Evolutionary conservation across 768 basidiomycete genomes (phyloP), one percentile per base, ranked within the genome.

Genomic region (Mycena kentingensis): DNA sequence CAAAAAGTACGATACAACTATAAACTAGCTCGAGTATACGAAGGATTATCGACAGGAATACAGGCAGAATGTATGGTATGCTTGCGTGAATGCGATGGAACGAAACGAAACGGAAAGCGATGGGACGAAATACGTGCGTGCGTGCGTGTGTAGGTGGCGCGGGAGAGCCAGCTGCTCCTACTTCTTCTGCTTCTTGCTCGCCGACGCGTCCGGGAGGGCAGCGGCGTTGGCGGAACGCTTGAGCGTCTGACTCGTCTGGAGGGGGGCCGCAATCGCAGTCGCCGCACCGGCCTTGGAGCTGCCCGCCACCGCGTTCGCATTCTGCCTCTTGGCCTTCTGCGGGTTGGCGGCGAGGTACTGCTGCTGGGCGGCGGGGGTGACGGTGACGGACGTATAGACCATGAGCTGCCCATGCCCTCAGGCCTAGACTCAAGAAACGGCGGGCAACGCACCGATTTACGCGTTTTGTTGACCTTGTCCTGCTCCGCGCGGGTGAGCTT

Each of bases 401-500:
- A 60, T 60, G 51, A 60, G 54, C 58, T 60, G 38, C n/a, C n/a
- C n/a, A n/a, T n/a, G n/a, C n/a, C n/a, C n/a, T n/a, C n/a, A n/a
- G 16, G 12, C 8, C 11, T 3, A 8, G 10, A 25, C n/a, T n/a
- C n/a, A 29, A 21, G 16, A 25, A 25, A 10, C 2, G 34, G 15
- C 3, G 6, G 24, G 7, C 15, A 1, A 46, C 61, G 25, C 32
- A 68, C 67, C 21, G 63, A 67, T 64, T 68, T 65, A 38, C 67
- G 63, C 29, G 52, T 56, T 49, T 67, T 67, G 51, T 67, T 65
- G 51, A 68, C 62, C 39, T 61, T 51, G 49, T 67, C 63, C 59
- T 68, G 66, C 50, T 68, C 67, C 34, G 52, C 63, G 19, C 66
- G 57, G 12, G 61, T 65, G 32, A 68, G 31, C 44, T 66, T 65